Percentiles rank a stretch among this genome's conserved stretches.
Evolutionary conservation across 768 basidiomycete species (phyloP).

Genomic region (Imleria badia): DNA sequence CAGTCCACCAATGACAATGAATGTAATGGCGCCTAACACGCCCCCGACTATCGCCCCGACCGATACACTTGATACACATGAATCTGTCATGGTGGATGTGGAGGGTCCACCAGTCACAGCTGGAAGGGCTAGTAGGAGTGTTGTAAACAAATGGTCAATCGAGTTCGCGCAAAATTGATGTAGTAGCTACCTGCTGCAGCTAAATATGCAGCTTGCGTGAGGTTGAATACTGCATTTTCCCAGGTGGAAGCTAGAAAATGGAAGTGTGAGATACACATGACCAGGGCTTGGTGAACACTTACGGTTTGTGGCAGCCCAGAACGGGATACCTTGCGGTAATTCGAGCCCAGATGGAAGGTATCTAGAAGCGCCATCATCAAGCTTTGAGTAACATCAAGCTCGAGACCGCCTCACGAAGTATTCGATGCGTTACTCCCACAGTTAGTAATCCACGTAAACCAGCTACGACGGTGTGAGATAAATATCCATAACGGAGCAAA

Average conservation of each 20-base stretch:
- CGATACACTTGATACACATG: constrained; percentile 10
- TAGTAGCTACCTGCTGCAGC: constrained; percentile 11
- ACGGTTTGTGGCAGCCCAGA: constrained; percentile 27
- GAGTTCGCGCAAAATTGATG: neutral
- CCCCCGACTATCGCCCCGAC: constrained; percentile 23
- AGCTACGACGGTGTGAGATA: constrained; percentile 16
- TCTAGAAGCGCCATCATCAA: constrained; percentile 3
- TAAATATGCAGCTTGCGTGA: constrained; percentile 5
- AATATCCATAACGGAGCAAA: neutral
- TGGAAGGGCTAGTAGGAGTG: neutral
- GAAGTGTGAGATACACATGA: neutral
- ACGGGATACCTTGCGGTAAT: constrained; percentile 20
- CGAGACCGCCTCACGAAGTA: constrained; percentile 17
- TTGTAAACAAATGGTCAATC: neutral
- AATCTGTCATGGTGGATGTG: constrained; percentile 1
- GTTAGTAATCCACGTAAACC: constrained; percentile 16
- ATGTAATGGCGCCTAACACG: constrained; percentile 16
- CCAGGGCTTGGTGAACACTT: neutral
- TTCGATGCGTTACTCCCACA: constrained; percentile 18
- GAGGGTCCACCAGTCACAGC: constrained; percentile 21
- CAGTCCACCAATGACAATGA: constrained; percentile 15
- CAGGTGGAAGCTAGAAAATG: constrained; percentile 19
- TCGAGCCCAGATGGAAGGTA: constrained; percentile 21
- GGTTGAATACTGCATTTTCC: constrained; percentile 13
- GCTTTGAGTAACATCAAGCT: neutral